A percentile compares a stretch with the other conserved stretches of the same genome.
Conservation (phyloP, 495 filamentous ascomycete species). For the Podospora tetraspora region DNA sequence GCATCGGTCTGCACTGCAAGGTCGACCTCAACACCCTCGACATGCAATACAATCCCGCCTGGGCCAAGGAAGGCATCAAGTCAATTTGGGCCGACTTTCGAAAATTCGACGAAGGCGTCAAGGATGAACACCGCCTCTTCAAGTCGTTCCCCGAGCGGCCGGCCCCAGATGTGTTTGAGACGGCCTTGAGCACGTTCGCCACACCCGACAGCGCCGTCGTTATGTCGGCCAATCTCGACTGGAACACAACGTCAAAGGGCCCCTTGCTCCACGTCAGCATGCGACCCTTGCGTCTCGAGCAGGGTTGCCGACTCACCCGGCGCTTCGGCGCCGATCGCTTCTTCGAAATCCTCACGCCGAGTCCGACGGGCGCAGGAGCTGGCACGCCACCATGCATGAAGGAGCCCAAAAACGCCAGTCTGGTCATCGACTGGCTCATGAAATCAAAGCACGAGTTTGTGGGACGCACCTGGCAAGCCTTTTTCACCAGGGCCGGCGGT, state of each 20-base stretch:
- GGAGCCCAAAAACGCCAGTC: constrained; percentile 21
- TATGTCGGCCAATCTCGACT: constrained; percentile 32
- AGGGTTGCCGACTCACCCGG: constrained; percentile 39
- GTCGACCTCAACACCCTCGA: constrained; percentile 29
- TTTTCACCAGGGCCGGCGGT: constrained; percentile 37
- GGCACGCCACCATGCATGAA: constrained; percentile 20
- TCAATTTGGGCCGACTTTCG: constrained; percentile 34
- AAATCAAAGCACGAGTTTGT: constrained; percentile 33
- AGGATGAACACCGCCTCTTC: constrained; percentile 8
- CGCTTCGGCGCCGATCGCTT: constrained; percentile 46
- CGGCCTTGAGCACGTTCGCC: constrained; percentile 33
- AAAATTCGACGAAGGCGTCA: constrained; percentile 21
- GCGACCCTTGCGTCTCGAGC: constrained; percentile 36
- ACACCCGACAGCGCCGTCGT: constrained; percentile 31
- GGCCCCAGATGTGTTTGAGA: constrained; percentile 29
- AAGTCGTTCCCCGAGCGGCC: constrained; percentile 40
- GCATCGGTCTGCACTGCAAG: constrained; percentile 39
- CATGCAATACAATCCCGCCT: constrained; percentile 34
- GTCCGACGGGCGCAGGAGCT: constrained; percentile 16
- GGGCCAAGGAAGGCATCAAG: constrained; percentile 26
- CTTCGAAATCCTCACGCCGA: constrained; percentile 40
- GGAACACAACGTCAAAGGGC: constrained; percentile 27
- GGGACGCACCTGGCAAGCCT: constrained; percentile 43
- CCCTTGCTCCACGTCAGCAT: constrained; percentile 37
- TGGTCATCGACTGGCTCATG: constrained; percentile 40